Base-by-base conservation (phyloP, 345 rosid genomes). In the Carallia pectinifolia region DNA sequence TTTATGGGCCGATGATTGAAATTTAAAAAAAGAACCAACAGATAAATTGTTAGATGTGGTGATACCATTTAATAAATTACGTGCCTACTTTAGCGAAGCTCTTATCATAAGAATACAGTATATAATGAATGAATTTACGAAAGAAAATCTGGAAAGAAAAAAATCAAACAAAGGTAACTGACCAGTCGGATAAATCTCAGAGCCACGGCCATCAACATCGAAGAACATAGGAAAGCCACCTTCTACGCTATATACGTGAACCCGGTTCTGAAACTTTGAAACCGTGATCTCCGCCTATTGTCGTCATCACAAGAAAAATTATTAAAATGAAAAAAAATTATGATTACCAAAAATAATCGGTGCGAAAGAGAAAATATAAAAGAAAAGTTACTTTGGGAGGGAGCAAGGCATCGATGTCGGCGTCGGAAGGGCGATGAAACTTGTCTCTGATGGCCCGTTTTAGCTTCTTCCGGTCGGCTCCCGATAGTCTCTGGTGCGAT, bases 381-480 rank as follows among this genome's bases (percentile, higher is more conserved):
- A 3, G 15, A 18, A 10, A 54, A 36, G 48, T n/a, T 61, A 91
- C 99, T 84, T 95, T 95, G 31, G 93, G 87, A 76, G 97, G 99
- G 66, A 95, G 87, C 29, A 95, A 77, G 34, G 65, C 62, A 74
- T 95, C 99, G 67, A 92, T 75, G 38, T 86, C 92, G 19, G 87
- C 78, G 73, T 90, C 97, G 59, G 96, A 86, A 74, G 86, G 82
- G 58, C 88, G 81, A 40, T 83, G 83, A 75, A 95, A 88, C 77
- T 72, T 82, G 67, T 81, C 93, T 15, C 87, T 81, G 75, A 95
- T 59, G 12, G 82, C 78, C 52, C 99, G 88, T 19, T 82, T 91
- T 50, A 95, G 90, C 83, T 92, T 95, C 81, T 92, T 95, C 74
- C 81, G 78, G 76, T 95, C 99, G 2, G 97, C 99, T 60, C 99